These are phyloP conservation scores for Hymenochaete sp. DNA, from an alignment of 1,284 basidiomycete species.

Conservation along the genomic window DNA sequence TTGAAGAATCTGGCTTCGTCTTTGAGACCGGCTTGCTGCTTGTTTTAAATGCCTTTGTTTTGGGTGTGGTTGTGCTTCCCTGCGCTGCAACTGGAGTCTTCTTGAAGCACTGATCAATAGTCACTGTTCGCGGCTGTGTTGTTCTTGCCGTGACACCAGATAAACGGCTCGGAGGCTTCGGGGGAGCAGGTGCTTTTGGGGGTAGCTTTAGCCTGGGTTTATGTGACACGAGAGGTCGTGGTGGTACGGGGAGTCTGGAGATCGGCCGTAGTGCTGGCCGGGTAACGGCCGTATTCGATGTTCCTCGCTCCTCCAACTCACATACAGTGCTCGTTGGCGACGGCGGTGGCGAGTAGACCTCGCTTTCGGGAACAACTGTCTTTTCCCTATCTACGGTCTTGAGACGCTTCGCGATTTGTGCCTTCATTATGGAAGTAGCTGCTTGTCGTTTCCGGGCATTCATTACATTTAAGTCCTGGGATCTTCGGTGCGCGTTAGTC, in stretches of 20 bases:
- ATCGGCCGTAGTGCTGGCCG: background rate
- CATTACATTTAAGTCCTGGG: background rate
- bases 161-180: background rate
- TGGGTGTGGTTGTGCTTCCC: background rate
- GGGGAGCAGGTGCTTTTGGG: background rate
- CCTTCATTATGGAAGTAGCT: too few relatives aligned
- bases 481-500: background rate
- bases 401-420: slow-evolving; percentile 2
- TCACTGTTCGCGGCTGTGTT: background rate
- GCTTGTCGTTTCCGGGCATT: slow-evolving; percentile 3
- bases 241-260: slow-evolving; percentile 1
- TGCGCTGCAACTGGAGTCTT: background rate
- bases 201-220: slow-evolving; percentile 7
- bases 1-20: background rate
- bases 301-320: background rate
- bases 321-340: slow-evolving; percentile 1
- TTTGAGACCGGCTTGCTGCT: background rate
- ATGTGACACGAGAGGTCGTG: background rate
- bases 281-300: background rate
- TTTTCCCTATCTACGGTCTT: background rate
- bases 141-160: background rate
- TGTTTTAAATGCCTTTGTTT: background rate
- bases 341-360: slow-evolving; percentile 2
- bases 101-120: background rate
- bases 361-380: background rate